These are phyloP conservation scores for Combretum micranthum DNA, from an alignment of 345 rosid species.

Conservation along the genomic window DNA sequence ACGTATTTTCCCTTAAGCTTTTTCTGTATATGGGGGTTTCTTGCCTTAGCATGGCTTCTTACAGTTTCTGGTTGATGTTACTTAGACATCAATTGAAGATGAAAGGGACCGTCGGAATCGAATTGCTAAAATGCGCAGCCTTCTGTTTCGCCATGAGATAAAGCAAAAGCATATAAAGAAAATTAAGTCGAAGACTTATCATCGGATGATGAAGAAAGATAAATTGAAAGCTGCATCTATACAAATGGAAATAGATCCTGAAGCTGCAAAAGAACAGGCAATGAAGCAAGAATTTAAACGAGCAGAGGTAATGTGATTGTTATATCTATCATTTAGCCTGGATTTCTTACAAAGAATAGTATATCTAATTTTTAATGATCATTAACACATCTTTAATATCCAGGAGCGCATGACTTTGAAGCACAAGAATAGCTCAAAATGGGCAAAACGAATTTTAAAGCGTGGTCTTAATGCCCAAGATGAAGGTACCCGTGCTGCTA, in stretches of 20 bases:
- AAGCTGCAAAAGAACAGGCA: conserved; percentile 74
- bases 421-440: conserved; percentile 78
- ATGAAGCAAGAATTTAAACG: conserved; percentile 67
- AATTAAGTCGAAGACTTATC: conserved; percentile 86
- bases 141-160: conserved; percentile 83
- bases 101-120: conserved; percentile 45
- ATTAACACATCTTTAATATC: conserved; percentile 7
- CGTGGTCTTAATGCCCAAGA: conserved; percentile 72
- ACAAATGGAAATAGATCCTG: conserved; percentile 64
- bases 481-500: conserved; percentile 78
- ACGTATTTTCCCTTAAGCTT: too few species aligned
- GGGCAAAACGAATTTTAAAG: conserved; percentile 65
- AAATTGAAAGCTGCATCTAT: conserved; percentile 34
- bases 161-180: conserved; percentile 79
- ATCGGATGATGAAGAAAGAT: conserved; percentile 67
- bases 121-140: conserved; percentile 77
- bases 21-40: too few species aligned
- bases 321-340: conserved; percentile 1
- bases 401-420: conserved; percentile 80
- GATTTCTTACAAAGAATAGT: background rate
- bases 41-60: conserved; percentile 2
- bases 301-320: conserved; percentile 56
- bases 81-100: conserved; percentile 77
- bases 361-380: conserved; percentile 7
- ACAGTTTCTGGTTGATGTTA: conserved; percentile 14